Percentiles rank a stretch among this genome's conserved stretches.
phyloP scores from a whole-genome alignment of 768 basidiomycete genomes.

The Phanerochaete sordida region DNA sequence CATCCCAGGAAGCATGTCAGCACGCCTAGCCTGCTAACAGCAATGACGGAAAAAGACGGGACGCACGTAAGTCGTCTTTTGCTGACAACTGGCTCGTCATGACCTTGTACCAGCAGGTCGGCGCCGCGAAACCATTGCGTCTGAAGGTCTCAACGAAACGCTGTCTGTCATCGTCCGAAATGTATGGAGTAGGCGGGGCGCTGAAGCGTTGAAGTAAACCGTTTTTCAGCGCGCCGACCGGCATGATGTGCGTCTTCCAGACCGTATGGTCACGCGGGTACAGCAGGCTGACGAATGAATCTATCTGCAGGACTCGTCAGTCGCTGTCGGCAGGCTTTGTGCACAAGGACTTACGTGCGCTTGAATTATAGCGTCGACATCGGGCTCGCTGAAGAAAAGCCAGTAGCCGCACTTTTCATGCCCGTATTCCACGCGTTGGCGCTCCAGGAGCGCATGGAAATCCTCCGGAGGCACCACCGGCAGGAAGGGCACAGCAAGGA shows the following conservation, averaged over 20 bases:
- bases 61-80: neutral
- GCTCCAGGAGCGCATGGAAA: neutral
- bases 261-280: slow-evolving; percentile 31
- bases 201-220: slow-evolving; percentile 26
- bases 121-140: slow-evolving; percentile 29
- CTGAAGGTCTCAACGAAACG: slow-evolving; percentile 25
- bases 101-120: slow-evolving; percentile 37
- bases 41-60: neutral
- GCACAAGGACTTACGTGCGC: slow-evolving; percentile 25
- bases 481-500: slow-evolving; percentile 26
- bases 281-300: slow-evolving; percentile 30
- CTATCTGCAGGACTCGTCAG: neutral
- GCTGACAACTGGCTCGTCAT: slow-evolving; percentile 8
- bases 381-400: slow-evolving; percentile 31
- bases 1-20: neutral
- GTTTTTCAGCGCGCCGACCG: slow-evolving; percentile 31
- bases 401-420: slow-evolving; percentile 34
- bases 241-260: slow-evolving; percentile 34
- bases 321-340: neutral
- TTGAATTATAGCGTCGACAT: slow-evolving; percentile 29
- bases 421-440: slow-evolving; percentile 16
- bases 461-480: slow-evolving; percentile 6
- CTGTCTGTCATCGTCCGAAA: slow-evolving; percentile 31
- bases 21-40: neutral
- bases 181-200: slow-evolving; percentile 25